phyloP scores from a whole-genome alignment of 768 basidiomycete species.

The Exidia glandulosa region DNA sequence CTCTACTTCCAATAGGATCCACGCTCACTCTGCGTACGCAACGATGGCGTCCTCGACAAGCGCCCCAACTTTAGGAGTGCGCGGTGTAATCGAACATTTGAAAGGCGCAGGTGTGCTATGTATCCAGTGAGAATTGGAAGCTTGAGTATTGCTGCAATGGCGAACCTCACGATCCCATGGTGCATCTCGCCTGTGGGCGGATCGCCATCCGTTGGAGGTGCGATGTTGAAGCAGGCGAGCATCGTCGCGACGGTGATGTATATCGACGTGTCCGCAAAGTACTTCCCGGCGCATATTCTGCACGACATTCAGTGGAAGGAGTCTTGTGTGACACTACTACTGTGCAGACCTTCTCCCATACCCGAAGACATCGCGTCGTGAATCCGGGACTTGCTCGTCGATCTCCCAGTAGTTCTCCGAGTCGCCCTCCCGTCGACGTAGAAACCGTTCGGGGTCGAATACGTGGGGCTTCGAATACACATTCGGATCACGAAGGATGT shows the following conservation, averaged over 20 bases:
- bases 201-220: conserved; percentile 6
- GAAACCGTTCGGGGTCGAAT: no score
- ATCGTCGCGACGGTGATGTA: conserved; percentile 23
- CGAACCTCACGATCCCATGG: conserved; percentile 12
- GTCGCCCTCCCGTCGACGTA: no score
- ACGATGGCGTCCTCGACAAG: neutral
- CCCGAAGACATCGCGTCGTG: neutral
- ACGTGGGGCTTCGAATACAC: no score
- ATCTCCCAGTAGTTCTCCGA: neutral
- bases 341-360: neutral
- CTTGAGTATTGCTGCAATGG: neutral
- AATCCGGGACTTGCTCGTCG: neutral
- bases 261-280: conserved; percentile 23
- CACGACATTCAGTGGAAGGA: neutral
- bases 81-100: conserved; percentile 9
- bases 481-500: neutral
- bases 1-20: no score
- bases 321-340: neutral
- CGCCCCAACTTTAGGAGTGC: conserved; percentile 8
- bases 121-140: neutral
- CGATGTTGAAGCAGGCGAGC: conserved; percentile 17
- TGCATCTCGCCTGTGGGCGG: conserved; percentile 6
- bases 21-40: no score
- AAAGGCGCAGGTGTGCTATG: conserved; percentile 11
- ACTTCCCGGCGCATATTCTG: conserved; percentile 23